These are phyloP conservation scores for Aspergillus fischeri DNA, from an alignment of 2,329 filamentous ascomycete genomes.

Conservation along the genomic window DNA sequence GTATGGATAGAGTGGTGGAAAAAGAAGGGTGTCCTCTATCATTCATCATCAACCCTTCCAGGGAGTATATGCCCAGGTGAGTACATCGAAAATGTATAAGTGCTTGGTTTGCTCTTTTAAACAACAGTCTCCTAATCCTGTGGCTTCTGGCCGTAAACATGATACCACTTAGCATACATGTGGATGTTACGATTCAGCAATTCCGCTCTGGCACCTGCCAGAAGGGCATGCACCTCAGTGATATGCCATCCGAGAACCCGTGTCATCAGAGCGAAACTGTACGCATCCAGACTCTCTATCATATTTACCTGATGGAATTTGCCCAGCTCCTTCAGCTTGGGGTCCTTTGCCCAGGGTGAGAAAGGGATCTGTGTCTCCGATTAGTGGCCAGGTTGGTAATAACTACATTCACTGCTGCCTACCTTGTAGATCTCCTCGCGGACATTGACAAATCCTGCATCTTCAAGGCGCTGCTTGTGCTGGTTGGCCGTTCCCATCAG, in stretches of 20 bases:
- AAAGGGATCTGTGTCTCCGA: conserved; percentile 39
- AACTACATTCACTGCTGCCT: not conserved
- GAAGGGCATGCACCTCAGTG: conserved; percentile 36
- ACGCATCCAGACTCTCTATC: conserved; percentile 28
- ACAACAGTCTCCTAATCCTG: too few species aligned
- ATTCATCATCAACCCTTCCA: too few species aligned
- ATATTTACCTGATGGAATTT: conserved; percentile 27
- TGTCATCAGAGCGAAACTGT: conserved; percentile 28
- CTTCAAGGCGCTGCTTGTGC: conserved; percentile 42
- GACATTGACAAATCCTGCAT: conserved; percentile 54
- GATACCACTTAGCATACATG: too few species aligned
- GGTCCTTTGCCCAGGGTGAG: conserved; percentile 47
- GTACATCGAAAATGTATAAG: too few species aligned
- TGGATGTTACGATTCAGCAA: not conserved
- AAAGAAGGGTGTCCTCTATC: too few species aligned
- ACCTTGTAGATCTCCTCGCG: conserved; percentile 45
- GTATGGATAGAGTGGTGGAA: too few species aligned
- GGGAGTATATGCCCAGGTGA: too few species aligned
- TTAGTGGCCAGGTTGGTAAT: not conserved
- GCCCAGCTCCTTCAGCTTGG: conserved; percentile 38
- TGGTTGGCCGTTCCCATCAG: conserved; percentile 31
- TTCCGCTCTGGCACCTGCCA: conserved; percentile 37
- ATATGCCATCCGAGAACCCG: conserved; percentile 34
- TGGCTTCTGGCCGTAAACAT: too few species aligned
- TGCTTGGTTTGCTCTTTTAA: too few species aligned